Evolutionary conservation across 345 rosid species (phyloP), one percentile per base, ranked within the genome.

Genomic region (Lagerstroemia speciosa): DNA sequence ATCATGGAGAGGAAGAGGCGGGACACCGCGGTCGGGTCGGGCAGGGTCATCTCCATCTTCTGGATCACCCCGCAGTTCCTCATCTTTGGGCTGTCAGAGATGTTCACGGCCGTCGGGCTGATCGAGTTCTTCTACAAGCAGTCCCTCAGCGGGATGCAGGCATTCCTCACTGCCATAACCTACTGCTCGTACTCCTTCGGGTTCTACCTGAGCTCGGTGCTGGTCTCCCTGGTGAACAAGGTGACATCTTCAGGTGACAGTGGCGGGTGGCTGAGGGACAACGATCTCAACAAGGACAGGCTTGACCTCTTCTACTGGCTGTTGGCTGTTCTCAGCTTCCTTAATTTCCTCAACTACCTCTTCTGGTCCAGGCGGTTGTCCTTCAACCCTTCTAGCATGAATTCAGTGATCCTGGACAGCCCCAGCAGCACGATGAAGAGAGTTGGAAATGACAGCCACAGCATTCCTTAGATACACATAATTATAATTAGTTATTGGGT

Each of bases 71-170:
- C 98, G 0, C 98, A 89, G 81, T 93, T 86, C 82, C 75, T 93
- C 68, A 89, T 93, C 75, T 93, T 93, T 16, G 98, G 98, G 29
- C 15, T 93, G 43, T 87, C 98, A 0, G 98, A 93, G 76, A 93
- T 93, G 97, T 83, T 93, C 68, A 93, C 98, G 0, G 98, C 98
- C 0, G 97, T 93, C 14, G 98, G 98, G 48, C 83, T 93, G 20
- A 86, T 93, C 46, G 98, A 93, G 80, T 91, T 91, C 83, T 93
- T 93, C 78, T 93, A 93, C 87, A 91, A 91, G 70, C 98, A 91
- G 73, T 85, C 97, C 4, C 64, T 86, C 26, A 80, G 84, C 52
- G 97, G 97, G 45, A 86, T 91, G 97, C 97, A 91, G 67, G 79
- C 98, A 8, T 89, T 87, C 78, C 77, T 89, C 62, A 93, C 86